A percentile compares a stretch with the other conserved stretches of the same genome.
phyloP scores from a whole-genome alignment of 2,329 filamentous ascomycete genomes.

The Fusarium irregulare region DNA sequence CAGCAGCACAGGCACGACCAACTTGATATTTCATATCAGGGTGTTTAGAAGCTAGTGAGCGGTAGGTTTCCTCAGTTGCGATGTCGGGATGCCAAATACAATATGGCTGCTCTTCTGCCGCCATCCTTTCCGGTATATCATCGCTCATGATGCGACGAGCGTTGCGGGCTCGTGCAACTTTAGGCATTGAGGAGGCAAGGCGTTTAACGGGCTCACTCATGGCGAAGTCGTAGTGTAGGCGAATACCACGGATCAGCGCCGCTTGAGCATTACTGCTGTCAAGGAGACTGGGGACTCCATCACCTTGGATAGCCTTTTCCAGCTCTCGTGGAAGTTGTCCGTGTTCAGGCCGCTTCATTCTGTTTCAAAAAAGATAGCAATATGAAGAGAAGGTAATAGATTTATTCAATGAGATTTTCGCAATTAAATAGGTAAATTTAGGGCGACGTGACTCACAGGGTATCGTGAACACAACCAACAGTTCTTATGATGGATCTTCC shows the following conservation, averaged over 20 bases:
- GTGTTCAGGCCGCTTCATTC: neutral
- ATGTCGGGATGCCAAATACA: conserved; percentile 22
- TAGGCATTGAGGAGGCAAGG: neutral
- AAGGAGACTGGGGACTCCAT: conserved; percentile 1
- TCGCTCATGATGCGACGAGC: conserved; percentile 26
- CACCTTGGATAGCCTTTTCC: neutral
- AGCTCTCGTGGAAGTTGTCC: neutral
- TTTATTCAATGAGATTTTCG: neutral
- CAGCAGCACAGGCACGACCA: conserved; percentile 19
- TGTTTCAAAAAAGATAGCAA: neutral
- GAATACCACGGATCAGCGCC: neutral
- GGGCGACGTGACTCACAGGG: neutral
- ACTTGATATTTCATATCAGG: conserved; percentile 16
- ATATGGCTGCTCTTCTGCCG: conserved; percentile 2
- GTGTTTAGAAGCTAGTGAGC: neutral
- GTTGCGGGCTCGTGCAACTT: conserved; percentile 3
- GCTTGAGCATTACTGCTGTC: neutral
- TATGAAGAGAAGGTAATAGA: neutral
- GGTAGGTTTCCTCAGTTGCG: conserved; percentile 11
- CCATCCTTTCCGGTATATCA: neutral
- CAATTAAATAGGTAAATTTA: neutral
- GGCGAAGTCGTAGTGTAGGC: conserved; percentile 6
- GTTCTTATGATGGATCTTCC: neutral
- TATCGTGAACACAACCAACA: neutral
- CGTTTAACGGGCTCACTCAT: neutral